These are phyloP conservation scores for Sclerotinia sclerotiorum DNA, from an alignment of 2,329 filamentous ascomycete species.

Conservation along the genomic window DNA sequence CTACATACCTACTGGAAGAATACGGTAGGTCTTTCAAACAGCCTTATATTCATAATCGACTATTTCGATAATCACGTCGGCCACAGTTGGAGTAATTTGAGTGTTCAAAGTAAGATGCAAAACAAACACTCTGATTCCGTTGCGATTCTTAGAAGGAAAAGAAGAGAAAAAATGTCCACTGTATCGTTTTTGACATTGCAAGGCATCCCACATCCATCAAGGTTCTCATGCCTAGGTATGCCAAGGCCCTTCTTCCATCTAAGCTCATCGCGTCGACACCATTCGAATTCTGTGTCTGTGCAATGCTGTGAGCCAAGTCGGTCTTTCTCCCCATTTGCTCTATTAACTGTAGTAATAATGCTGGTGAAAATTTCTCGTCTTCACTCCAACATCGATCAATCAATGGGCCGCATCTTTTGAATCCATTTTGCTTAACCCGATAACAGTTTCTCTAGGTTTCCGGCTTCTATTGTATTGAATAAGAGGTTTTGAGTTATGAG, in stretches of 20 bases:
- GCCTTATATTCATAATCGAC: background rate
- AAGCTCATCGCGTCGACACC: background rate
- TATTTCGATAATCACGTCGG: background rate
- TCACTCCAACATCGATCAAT: background rate
- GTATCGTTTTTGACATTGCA: background rate
- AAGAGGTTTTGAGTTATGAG: background rate
- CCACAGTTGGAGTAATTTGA: background rate
- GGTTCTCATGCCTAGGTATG: slow-evolving; percentile 9
- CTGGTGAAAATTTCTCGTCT: background rate
- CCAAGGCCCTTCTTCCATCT: background rate
- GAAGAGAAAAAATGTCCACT: background rate
- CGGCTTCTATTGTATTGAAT: background rate
- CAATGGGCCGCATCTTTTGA: background rate
- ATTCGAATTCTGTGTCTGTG: background rate
- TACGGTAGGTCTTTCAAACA: background rate
- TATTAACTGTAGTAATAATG: background rate
- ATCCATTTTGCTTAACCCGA: background rate
- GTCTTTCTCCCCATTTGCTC: background rate
- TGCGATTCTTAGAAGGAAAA: background rate
- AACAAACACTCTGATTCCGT: background rate
- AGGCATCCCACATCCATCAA: background rate
- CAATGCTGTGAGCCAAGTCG: background rate
- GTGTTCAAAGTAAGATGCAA: background rate
- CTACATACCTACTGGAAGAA: background rate
- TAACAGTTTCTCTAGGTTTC: background rate